phyloP scores from a whole-genome alignment of 2,329 filamentous ascomycete genomes.

The Colletotrichum sp. region DNA sequence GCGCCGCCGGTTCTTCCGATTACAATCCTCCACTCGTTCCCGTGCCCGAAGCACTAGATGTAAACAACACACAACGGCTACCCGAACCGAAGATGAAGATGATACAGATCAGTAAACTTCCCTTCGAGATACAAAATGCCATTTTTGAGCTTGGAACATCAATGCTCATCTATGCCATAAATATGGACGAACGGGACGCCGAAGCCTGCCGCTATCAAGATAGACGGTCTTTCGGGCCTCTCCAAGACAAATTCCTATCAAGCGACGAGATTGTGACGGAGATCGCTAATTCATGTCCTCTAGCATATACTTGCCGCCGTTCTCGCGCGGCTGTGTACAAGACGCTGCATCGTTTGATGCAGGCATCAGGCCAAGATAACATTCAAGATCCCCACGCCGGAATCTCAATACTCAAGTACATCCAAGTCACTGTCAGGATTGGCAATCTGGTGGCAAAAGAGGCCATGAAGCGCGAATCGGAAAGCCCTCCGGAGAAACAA shows the following conservation, averaged over 20 bases:
- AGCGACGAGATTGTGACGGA: rapidly evolving
- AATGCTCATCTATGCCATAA: not conserved
- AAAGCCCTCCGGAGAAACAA: too few species aligned
- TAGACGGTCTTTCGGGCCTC: not conserved
- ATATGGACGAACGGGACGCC: rapidly evolving
- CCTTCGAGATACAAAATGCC: rapidly evolving
- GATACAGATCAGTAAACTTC: not conserved
- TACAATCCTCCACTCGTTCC: not conserved
- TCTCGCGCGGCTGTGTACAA: rapidly evolving
- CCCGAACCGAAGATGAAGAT: not conserved
- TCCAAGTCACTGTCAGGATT: not conserved
- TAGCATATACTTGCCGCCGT: not conserved
- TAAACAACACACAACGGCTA: too few species aligned
- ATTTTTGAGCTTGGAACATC: rapidly evolving
- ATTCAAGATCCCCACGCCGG: too few species aligned
- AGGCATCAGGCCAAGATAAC: not conserved
- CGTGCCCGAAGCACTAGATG: not conserved
- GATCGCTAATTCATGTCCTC: not conserved
- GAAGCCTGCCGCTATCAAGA: rapidly evolving
- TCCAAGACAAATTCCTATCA: rapidly evolving
- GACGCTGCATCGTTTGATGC: not conserved
- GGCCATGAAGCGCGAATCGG: too few species aligned
- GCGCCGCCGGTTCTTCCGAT: too few species aligned
- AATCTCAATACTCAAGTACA: not conserved
- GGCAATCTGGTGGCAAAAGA: too few species aligned